Conservation (phyloP, 208 protist genomes). For the Trypanosoma brucei region DNA sequence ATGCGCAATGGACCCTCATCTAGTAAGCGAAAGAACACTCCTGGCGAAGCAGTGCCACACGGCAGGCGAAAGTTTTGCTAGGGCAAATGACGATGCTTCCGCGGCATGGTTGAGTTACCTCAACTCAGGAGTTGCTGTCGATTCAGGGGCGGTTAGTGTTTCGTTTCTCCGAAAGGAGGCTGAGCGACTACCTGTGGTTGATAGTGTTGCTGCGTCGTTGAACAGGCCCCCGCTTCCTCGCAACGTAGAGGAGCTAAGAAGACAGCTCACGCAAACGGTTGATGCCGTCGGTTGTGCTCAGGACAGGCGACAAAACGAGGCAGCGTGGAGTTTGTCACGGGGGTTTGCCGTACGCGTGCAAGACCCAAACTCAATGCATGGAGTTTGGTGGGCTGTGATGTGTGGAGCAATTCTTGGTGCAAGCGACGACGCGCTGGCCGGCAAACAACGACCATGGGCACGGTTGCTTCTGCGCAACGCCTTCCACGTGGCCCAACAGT, state of each 20-base stretch:
- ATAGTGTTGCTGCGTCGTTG: background rate
- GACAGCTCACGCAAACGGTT: background rate
- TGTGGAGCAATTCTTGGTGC: conserved; percentile 11
- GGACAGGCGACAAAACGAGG: background rate
- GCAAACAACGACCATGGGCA: conserved; percentile 8
- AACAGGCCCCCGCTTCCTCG: background rate
- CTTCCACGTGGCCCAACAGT: conserved; percentile 11
- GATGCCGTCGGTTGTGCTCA: background rate
- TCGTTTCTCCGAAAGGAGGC: conserved; percentile 3
- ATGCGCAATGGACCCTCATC: conserved; percentile 24
- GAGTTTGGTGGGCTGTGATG: conserved; percentile 15
- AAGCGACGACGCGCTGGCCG: background rate
- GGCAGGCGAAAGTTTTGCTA: conserved; percentile 16
- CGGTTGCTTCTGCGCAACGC: conserved; percentile 17
- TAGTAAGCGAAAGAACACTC: conserved; percentile 24
- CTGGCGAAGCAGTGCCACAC: conserved; percentile 34
- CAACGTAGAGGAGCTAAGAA: background rate
- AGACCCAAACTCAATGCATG: background rate
- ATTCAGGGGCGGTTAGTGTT: background rate
- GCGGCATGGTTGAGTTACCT: conserved; percentile 11
- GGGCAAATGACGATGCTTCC: conserved; percentile 12
- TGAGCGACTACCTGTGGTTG: background rate
- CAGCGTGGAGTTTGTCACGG: background rate
- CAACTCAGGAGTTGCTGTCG: background rate
- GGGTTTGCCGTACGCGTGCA: background rate